Evolutionary conservation across 192 early-diverging fungal species (phyloP).

Genomic region (Coemansia sp.): DNA sequence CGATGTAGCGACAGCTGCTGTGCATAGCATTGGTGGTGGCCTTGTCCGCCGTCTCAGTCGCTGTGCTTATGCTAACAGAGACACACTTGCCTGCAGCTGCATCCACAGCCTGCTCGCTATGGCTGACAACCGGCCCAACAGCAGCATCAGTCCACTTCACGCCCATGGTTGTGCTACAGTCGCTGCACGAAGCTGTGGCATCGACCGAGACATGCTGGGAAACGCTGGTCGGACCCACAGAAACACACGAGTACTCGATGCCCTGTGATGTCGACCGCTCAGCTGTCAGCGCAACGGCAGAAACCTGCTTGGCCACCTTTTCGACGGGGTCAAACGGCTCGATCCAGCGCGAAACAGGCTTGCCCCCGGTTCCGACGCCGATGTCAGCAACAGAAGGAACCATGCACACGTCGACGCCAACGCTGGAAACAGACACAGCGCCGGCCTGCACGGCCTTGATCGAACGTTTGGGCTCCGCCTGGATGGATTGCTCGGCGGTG

Average conservation of each 20-base stretch:
- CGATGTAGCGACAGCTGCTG: constrained; percentile 8
- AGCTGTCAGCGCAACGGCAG: constrained; percentile 5
- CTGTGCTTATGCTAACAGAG: constrained; percentile 7
- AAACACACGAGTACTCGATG: constrained; percentile 12
- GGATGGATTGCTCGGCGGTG: constrained; percentile 32
- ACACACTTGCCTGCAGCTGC: background rate
- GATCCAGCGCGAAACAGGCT: constrained; percentile 25
- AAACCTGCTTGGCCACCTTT: constrained; percentile 11
- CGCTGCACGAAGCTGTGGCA: background rate
- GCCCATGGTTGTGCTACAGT: constrained; percentile 10
- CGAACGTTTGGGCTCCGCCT: constrained; percentile 24
- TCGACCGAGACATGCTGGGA: constrained; percentile 12
- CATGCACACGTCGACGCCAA: constrained; percentile 26
- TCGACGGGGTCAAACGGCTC: constrained; percentile 43
- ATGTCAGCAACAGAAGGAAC: constrained; percentile 14
- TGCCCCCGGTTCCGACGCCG: constrained; percentile 17
- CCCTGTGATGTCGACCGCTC: constrained; percentile 18
- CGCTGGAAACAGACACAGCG: constrained; percentile 8
- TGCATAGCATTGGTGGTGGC: constrained; percentile 12
- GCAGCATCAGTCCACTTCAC: constrained; percentile 8
- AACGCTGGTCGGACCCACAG: constrained; percentile 17
- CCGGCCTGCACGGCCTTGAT: constrained; percentile 26
- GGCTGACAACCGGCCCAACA: background rate
- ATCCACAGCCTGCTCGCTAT: constrained; percentile 6
- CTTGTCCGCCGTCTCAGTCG: constrained; percentile 8